phyloP scores from a whole-genome alignment of 2,329 filamentous ascomycete species.

The Calonectria pseudoreteaudii region DNA sequence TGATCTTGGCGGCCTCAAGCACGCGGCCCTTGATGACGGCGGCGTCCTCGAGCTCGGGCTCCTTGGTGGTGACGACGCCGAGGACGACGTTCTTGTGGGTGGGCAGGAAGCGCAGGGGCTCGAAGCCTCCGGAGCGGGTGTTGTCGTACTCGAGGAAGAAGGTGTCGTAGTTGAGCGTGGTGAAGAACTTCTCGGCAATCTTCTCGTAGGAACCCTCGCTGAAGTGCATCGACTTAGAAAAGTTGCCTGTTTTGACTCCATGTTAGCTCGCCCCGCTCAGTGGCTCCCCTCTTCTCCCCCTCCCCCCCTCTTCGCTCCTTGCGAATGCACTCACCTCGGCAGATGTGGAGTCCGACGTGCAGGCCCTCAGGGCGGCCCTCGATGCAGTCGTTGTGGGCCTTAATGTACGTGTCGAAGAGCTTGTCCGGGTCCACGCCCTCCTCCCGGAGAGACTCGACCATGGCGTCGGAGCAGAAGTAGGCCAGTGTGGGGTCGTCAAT shows the following conservation, averaged over 20 bases:
- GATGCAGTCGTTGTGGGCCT: slow-evolving; percentile 79
- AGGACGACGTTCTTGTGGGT: slow-evolving; percentile 71
- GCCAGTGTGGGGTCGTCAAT: slow-evolving; percentile 73
- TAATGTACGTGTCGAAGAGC: slow-evolving; percentile 77
- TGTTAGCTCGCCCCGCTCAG: slow-evolving; percentile 40
- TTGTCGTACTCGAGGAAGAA: slow-evolving; percentile 74
- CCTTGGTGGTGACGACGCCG: slow-evolving; percentile 72
- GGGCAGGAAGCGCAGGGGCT: slow-evolving; percentile 70
- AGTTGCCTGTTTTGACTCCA: slow-evolving; percentile 65
- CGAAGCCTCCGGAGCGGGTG: slow-evolving; percentile 69
- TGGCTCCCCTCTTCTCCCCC: too few relatives aligned
- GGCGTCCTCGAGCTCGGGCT: slow-evolving; percentile 66
- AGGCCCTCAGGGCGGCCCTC: slow-evolving; percentile 71
- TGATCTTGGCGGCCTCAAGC: slow-evolving; percentile 70
- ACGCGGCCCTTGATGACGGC: slow-evolving; percentile 67
- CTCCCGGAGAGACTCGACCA: slow-evolving; percentile 68
- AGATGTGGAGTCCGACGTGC: slow-evolving; percentile 77
- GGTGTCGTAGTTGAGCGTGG: slow-evolving; percentile 68
- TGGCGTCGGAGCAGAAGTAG: slow-evolving; percentile 77
- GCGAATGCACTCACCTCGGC: slow-evolving; percentile 45
- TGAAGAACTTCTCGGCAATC: slow-evolving; percentile 71
- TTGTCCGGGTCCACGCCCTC: slow-evolving; percentile 72
- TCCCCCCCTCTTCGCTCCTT: too few relatives aligned
- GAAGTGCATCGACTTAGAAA: slow-evolving; percentile 72
- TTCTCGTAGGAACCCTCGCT: slow-evolving; percentile 73